phyloP scores from a whole-genome alignment of 768 basidiomycete genomes.

The Rhodosporidiobolus odoratus region DNA sequence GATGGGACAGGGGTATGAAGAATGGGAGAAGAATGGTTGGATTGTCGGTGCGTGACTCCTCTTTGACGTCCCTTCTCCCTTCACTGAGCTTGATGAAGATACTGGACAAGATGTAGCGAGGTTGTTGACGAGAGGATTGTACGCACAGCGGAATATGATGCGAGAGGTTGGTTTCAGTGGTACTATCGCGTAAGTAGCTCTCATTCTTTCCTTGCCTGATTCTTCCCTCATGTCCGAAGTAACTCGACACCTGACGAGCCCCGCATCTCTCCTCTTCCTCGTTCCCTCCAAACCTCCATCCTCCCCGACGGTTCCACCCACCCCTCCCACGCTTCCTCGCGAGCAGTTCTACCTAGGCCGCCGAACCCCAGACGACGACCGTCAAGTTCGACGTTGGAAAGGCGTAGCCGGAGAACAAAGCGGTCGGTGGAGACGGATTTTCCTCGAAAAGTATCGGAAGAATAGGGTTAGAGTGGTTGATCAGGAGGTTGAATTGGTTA shows the following conservation, averaged over 20 bases:
- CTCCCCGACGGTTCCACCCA: too few relatives aligned
- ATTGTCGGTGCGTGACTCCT: not conserved
- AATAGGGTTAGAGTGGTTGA: slow-evolving; percentile 9
- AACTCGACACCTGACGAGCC: too few relatives aligned
- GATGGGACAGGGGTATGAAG: slow-evolving; percentile 26
- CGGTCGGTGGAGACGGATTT: slow-evolving; percentile 22
- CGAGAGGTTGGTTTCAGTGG: slow-evolving; percentile 32
- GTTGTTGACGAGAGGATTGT: too few relatives aligned
- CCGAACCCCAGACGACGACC: slow-evolving; percentile 21
- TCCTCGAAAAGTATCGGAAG: slow-evolving; percentile 22
- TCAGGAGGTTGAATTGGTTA: slow-evolving; percentile 14
- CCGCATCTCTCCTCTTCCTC: not conserved
- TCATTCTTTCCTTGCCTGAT: not conserved
- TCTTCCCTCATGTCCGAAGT: too few relatives aligned
- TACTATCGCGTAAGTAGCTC: slow-evolving; percentile 17
- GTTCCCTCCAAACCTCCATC: not conserved
- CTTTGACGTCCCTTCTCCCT: not conserved
- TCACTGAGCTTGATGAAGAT: not conserved
- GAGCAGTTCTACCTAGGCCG: slow-evolving; percentile 24
- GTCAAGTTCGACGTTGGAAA: slow-evolving; percentile 23
- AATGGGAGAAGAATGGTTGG: slow-evolving; percentile 32
- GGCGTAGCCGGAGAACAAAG: slow-evolving; percentile 13
- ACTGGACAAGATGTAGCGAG: too few relatives aligned
- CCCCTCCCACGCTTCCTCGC: too few relatives aligned
- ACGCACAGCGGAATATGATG: slow-evolving; percentile 18